phyloP scores from a whole-genome alignment of 768 basidiomycete species.

The Amanita polypyramis region DNA sequence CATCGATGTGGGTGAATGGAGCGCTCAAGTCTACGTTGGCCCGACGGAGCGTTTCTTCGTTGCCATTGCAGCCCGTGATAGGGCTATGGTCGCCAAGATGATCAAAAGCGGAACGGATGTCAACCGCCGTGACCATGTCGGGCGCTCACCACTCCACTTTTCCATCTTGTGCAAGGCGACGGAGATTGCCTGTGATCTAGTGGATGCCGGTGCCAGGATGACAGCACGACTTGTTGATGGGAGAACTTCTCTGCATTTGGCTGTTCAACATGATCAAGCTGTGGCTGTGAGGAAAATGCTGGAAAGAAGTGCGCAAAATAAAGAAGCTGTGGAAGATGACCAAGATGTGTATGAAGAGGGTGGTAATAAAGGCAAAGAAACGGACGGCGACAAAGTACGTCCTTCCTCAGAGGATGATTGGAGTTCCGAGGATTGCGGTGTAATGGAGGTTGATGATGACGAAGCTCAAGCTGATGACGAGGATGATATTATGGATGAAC shows the following conservation, averaged over 20 bases:
- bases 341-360: slow-evolving; percentile 16
- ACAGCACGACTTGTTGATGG: slow-evolving; percentile 49
- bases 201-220: slow-evolving; percentile 47
- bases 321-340: slow-evolving; percentile 17
- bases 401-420: slow-evolving; percentile 41
- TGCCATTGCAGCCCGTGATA: slow-evolving; percentile 40
- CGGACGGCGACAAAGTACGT: slow-evolving; percentile 21
- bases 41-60: slow-evolving; percentile 43
- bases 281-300: slow-evolving; percentile 38
- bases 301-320: slow-evolving; percentile 34
- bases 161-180: slow-evolving; percentile 36
- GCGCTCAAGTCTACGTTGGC: slow-evolving; percentile 48
- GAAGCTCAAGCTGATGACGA: slow-evolving; percentile 20
- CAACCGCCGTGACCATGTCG: slow-evolving; percentile 50
- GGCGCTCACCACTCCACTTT: slow-evolving; percentile 48
- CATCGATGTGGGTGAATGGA: slow-evolving; percentile 60
- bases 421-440: slow-evolving; percentile 33
- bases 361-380: slow-evolving; percentile 14
- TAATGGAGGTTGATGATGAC: slow-evolving; percentile 22
- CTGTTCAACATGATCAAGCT: slow-evolving; percentile 35
- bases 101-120: slow-evolving; percentile 35
- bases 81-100: slow-evolving; percentile 25
- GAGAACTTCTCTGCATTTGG: slow-evolving; percentile 43
- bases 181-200: slow-evolving; percentile 38
- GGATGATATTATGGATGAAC: slow-evolving; percentile 17